These are phyloP conservation scores for Gossypium mustelinum DNA, from an alignment of 345 rosid genomes.

Conservation along the genomic window DNA sequence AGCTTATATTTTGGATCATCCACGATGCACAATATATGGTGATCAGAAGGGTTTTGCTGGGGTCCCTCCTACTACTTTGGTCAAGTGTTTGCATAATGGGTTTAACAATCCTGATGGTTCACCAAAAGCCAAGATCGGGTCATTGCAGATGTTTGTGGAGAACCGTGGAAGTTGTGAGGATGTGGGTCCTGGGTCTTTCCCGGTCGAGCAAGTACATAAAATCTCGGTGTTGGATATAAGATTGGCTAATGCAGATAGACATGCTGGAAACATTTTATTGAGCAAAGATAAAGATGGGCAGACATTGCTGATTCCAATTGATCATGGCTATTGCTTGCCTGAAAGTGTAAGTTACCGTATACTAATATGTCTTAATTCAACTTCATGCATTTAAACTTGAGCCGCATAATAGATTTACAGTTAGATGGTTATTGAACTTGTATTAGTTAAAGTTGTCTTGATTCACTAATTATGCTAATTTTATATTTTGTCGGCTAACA, in stretches of 20 bases:
- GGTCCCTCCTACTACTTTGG: slow-evolving; percentile 76
- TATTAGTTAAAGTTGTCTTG: neutral
- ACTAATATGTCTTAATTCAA: slow-evolving; percentile 1
- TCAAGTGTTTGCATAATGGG: slow-evolving; percentile 65
- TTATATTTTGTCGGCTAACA: neutral
- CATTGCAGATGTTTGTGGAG: slow-evolving; percentile 75
- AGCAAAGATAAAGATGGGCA: slow-evolving; percentile 48
- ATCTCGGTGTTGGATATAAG: slow-evolving; percentile 83
- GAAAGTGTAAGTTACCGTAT: slow-evolving; percentile 51
- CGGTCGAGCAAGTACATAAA: slow-evolving; percentile 76
- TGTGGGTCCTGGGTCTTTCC: slow-evolving; percentile 75
- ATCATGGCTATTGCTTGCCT: slow-evolving; percentile 93
- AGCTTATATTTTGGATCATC: slow-evolving; percentile 81
- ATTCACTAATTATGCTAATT: neutral
- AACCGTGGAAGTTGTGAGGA: slow-evolving; percentile 87
- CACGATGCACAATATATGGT: slow-evolving; percentile 25
- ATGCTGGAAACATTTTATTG: slow-evolving; percentile 77
- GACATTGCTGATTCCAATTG: slow-evolving; percentile 60
- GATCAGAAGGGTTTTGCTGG: slow-evolving; percentile 69
- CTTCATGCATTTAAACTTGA: neutral
- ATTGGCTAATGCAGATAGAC: slow-evolving; percentile 86
- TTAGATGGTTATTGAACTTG: neutral
- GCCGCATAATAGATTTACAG: neutral
- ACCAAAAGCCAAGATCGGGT: slow-evolving; percentile 53
- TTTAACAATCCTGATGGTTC: slow-evolving; percentile 59